phyloP scores from a whole-genome alignment of 768 basidiomycete species.

The Boletus rex-veris region DNA sequence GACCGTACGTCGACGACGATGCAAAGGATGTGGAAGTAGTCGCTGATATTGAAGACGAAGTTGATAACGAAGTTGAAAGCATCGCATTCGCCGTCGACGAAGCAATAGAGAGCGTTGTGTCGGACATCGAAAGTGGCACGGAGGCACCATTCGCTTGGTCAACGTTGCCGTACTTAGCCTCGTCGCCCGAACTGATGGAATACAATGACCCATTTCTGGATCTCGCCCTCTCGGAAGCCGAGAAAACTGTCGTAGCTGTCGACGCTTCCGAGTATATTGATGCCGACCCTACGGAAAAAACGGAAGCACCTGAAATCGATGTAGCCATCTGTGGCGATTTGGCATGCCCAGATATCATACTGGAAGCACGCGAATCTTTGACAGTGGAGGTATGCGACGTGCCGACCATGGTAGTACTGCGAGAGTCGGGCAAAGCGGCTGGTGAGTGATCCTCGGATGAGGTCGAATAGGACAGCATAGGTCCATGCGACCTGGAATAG shows the following conservation, averaged over 20 bases:
- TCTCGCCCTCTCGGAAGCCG: not conserved
- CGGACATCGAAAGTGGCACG: conserved; percentile 6
- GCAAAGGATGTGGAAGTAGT: conserved; percentile 15
- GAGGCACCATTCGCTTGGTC: conserved; percentile 6
- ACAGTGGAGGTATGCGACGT: not conserved
- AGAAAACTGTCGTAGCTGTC: conserved; percentile 23
- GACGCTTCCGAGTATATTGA: conserved; percentile 29
- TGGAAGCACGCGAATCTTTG: not conserved
- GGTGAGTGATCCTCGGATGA: conserved; percentile 11
- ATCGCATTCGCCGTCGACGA: not conserved
- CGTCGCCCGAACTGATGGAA: conserved; percentile 7
- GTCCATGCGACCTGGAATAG: conserved; percentile 9
- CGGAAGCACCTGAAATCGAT: conserved; percentile 29
- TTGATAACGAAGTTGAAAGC: conserved; percentile 12
- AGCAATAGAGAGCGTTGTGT: not conserved
- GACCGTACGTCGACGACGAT: conserved; percentile 15
- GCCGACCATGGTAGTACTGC: conserved; percentile 1
- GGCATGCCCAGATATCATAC: conserved; percentile 10
- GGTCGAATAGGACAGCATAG: conserved; percentile 18
- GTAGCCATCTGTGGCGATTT: conserved; percentile 18
- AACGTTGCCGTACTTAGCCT: conserved; percentile 7
- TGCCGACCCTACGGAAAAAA: conserved; percentile 25
- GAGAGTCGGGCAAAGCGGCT: not conserved
- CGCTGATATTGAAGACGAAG: conserved; percentile 13
- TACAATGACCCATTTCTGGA: conserved; percentile 15